Base-by-base conservation (phyloP, 306 rosid species). In the Benincasa hispida region DNA sequence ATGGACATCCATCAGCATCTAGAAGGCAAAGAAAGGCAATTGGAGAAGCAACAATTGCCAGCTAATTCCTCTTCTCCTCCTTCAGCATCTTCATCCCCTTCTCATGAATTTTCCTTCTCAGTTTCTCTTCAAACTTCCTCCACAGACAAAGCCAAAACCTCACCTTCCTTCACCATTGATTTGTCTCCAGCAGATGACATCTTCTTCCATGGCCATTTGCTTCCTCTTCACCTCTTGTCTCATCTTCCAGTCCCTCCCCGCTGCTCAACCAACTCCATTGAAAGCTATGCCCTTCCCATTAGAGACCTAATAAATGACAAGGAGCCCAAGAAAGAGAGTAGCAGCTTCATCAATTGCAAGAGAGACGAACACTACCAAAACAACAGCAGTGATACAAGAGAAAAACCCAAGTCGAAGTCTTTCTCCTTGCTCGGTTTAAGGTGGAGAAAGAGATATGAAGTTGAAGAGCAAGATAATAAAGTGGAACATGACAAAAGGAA, bases 121-220 rank as follows among this genome's bases (percentile, higher is more conserved):
- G 87, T 91, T 79, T 93, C 98, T 47, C 88, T 91, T 60, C 93
- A 89, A 78, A 80, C 90, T 63, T 88, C 79, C 72, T 75, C 82
- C 47, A 18, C 84, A 72, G 62, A 90, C 47, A 77, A 84, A 74
- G 50, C 88, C 85, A 82, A 80, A 75, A 13, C 82, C 12, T 66
- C 85, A 19, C 62, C 89, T 76, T 84, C 94, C 6, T 83, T 85
- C 56, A 97, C 97, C 61, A 77, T 89, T 47, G 98, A 93, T 82
- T 83, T 93, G 77, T 85, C 98, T 50, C 98, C 98, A 0, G 98
- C 98, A 5, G 98, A 93, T 42, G 98, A 93, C 83, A 93, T 93
- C 72, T 93, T 93, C 92, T 93, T 91, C 89, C 98, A 90, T n/a
- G 98, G 98, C 25, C 98, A 91, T 80, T 80, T 93, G 82, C 97